Percentiles rank a stretch among this genome's conserved stretches.
Evolutionary conservation across 495 filamentous ascomycete genomes (phyloP).

Genomic region (Niebla homalea): DNA sequence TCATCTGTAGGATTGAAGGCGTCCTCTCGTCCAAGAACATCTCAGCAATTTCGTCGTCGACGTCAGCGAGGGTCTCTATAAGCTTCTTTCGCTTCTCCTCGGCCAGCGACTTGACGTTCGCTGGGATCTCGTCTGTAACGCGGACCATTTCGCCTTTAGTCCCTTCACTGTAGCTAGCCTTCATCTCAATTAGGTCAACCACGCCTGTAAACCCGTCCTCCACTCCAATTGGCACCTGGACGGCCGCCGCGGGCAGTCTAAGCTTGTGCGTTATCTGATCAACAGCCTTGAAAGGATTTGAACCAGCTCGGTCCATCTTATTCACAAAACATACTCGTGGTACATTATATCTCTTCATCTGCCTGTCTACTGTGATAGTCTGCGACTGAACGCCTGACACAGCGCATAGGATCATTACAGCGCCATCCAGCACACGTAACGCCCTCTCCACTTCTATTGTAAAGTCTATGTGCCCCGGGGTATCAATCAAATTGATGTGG

Average conservation of each 20-base stretch:
- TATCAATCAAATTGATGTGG: constrained; percentile 98
- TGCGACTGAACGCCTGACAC: constrained; percentile 96
- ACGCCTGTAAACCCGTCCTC: constrained; percentile 93
- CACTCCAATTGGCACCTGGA: constrained; percentile 88
- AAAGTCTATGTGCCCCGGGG: constrained; percentile 97
- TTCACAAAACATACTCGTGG: constrained; percentile 94
- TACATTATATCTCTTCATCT: constrained; percentile 97
- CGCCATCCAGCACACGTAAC: constrained; percentile 88
- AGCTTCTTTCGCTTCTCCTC: constrained; percentile 70
- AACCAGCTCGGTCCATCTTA: constrained; percentile 99
- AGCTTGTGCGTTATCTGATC: constrained; percentile 96
- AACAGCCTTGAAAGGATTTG: constrained; percentile 94
- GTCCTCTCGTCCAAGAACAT: constrained; percentile 78
- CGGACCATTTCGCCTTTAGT: constrained; percentile 57
- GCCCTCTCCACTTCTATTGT: constrained; percentile 98
- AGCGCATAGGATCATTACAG: constrained; percentile 97
- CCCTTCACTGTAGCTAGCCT: constrained; percentile 82
- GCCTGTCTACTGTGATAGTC: constrained; percentile 94
- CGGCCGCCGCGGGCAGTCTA: constrained; percentile 77
- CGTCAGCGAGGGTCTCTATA: constrained; percentile 92
- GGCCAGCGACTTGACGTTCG: constrained; percentile 55
- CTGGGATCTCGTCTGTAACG: constrained; percentile 68
- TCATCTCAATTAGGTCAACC: constrained; percentile 87
- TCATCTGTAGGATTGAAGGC: constrained; percentile 69
- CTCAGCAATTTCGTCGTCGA: constrained; percentile 97